phyloP scores from a whole-genome alignment of 1,284 basidiomycete genomes.

The Singerocomus rubriflavus region DNA sequence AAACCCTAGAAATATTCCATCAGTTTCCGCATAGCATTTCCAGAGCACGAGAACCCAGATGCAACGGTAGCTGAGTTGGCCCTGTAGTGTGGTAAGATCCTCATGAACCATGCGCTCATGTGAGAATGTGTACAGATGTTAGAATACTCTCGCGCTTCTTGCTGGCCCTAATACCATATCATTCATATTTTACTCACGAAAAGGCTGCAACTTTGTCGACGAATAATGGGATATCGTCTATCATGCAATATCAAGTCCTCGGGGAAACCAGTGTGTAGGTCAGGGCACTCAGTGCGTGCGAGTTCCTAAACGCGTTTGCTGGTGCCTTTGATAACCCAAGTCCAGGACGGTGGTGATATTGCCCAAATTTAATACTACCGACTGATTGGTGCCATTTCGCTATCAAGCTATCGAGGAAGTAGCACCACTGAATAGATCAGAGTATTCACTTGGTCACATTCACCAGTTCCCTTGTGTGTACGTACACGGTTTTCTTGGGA shows the following conservation, averaged over 20 bases:
- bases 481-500: background rate
- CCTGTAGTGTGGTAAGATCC: conserved; percentile 15
- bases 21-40: background rate
- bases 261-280: background rate
- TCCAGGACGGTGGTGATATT: background rate
- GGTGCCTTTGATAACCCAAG: background rate
- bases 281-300: background rate
- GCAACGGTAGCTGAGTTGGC: conserved; percentile 5
- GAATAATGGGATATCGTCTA: background rate
- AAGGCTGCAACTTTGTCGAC: background rate
- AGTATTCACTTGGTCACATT: background rate
- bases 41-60: background rate
- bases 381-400: background rate
- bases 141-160: conserved; percentile 15
- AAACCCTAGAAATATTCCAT: conserved; percentile 25
- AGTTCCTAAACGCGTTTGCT: background rate
- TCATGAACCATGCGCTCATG: conserved; percentile 10
- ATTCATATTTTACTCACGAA: conserved; percentile 1
- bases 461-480: background rate
- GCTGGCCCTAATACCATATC: conserved; percentile 16
- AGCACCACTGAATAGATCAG: background rate
- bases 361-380: background rate
- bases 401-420: background rate
- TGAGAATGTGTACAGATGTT: conserved; percentile 17
- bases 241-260: background rate